These are phyloP conservation scores for Calamus simplicifolius DNA, from an alignment of 176 grass and related monocot genomes.

Conservation along the genomic window DNA sequence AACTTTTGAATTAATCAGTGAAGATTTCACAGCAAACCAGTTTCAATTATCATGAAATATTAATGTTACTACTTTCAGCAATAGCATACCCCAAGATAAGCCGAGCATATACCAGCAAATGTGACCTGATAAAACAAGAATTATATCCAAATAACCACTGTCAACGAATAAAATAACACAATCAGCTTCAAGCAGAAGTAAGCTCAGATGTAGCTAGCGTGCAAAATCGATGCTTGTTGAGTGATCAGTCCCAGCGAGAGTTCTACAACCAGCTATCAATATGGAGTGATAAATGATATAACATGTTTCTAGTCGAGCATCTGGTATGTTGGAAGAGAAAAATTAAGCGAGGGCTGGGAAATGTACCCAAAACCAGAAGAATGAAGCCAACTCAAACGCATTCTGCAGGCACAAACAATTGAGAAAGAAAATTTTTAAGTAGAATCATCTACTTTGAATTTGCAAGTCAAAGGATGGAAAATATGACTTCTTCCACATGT, in stretches of 20 bases:
- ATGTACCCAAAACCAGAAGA: conserved; percentile 99
- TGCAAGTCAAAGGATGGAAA: no score
- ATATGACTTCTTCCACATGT: no score
- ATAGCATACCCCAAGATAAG: conserved; percentile 75
- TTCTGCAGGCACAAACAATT: conserved; percentile 59
- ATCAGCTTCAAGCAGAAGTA: no score
- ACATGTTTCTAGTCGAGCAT: no score
- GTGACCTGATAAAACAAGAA: conserved; percentile 95
- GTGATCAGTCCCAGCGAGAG: neutral
- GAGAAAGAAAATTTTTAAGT: neutral
- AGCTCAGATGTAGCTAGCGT: no score
- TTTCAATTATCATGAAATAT: neutral
- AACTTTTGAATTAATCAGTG: no score
- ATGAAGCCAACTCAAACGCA: conserved; percentile 93
- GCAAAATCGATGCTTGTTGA: no score
- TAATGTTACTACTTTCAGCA: neutral
- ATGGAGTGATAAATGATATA: no score
- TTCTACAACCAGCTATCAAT: no score
- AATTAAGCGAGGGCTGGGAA: conserved; percentile 16
- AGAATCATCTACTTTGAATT: no score
- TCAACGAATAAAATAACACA: conserved; percentile 24
- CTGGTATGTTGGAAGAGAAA: neutral
- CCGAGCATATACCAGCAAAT: conserved; percentile 79
- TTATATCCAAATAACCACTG: conserved; percentile 98
- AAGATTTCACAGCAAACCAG: neutral